Percentiles rank a stretch among this genome's conserved stretches.
Evolutionary conservation across 805 yeast genomes (phyloP).

Genomic region (Candida succiphila): DNA sequence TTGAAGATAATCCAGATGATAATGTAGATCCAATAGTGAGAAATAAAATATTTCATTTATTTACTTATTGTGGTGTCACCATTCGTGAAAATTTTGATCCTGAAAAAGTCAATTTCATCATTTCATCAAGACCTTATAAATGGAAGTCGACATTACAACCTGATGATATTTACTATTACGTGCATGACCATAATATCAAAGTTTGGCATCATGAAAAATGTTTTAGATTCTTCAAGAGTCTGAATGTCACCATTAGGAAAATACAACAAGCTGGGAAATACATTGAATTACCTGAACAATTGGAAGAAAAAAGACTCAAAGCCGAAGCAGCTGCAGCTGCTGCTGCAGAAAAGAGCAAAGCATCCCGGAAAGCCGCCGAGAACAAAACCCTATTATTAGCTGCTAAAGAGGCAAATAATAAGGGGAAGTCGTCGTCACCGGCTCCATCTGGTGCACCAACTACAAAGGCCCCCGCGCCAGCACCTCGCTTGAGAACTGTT

Average conservation of each 20-base stretch:
- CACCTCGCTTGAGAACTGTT: constrained; percentile 6
- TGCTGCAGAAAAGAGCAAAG: not conserved
- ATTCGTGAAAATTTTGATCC: constrained; percentile 37
- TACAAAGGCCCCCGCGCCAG: constrained; percentile 3
- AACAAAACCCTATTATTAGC: constrained; percentile 1
- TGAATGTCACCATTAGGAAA: constrained; percentile 31
- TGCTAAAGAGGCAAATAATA: constrained; percentile 5
- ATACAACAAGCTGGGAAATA: constrained; percentile 19
- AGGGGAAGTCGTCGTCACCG: constrained; percentile 6
- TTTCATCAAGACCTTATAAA: constrained; percentile 34
- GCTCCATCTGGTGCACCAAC: constrained; percentile 4
- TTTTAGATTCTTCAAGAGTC: constrained; percentile 41
- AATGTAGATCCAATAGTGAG: constrained; percentile 23
- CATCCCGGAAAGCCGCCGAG: not conserved
- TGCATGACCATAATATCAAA: constrained; percentile 34
- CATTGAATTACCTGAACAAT: not conserved
- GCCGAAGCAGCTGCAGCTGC: not conserved
- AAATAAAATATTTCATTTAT: constrained; percentile 32
- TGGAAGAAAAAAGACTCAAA: not conserved
- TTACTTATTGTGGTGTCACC: constrained; percentile 38
- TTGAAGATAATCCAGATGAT: constrained; percentile 35
- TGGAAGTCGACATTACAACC: constrained; percentile 25
- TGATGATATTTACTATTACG: constrained; percentile 38
- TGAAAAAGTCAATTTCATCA: constrained; percentile 31
- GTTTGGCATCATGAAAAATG: constrained; percentile 55